Evolutionary conservation across 2,329 filamentous ascomycete species (phyloP).

Genomic region (Penicillium sp.): DNA sequence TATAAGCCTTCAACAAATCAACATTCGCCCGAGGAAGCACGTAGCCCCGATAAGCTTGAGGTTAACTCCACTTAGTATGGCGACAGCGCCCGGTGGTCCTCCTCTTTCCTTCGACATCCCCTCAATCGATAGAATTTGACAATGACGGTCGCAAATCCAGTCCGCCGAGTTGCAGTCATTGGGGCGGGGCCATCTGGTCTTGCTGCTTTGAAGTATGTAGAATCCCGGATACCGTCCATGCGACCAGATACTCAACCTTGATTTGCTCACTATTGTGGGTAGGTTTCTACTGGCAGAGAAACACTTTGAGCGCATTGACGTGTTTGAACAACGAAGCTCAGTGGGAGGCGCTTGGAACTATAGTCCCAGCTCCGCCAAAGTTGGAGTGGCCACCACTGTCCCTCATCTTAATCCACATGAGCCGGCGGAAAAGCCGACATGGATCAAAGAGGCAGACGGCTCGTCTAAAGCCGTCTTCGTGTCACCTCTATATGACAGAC

Average conservation of each 20-base stretch:
- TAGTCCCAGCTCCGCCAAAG: slow-evolving; percentile 57
- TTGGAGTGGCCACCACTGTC: slow-evolving; percentile 54
- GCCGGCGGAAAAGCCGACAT: slow-evolving; percentile 68
- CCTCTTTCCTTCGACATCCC: slow-evolving; percentile 12
- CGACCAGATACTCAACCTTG: neutral
- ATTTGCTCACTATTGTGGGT: slow-evolving; percentile 28
- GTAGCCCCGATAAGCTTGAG: slow-evolving; percentile 17
- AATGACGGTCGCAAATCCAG: slow-evolving; percentile 33
- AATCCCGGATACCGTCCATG: neutral
- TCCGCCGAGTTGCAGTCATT: slow-evolving; percentile 70
- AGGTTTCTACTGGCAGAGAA: slow-evolving; percentile 76
- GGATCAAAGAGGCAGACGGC: slow-evolving; percentile 39
- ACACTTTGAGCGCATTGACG: slow-evolving; percentile 70
- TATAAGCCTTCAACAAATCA: neutral
- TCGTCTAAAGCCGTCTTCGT: slow-evolving; percentile 66
- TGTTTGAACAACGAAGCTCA: slow-evolving; percentile 81
- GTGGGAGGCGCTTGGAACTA: slow-evolving; percentile 91
- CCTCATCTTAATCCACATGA: slow-evolving; percentile 71
- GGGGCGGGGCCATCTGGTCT: slow-evolving; percentile 83
- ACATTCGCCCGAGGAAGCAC: neutral
- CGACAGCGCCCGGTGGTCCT: slow-evolving; percentile 17
- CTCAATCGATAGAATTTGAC: neutral
- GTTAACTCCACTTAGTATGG: slow-evolving; percentile 29
- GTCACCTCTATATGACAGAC: slow-evolving; percentile 80
- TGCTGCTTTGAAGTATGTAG: slow-evolving; percentile 69